Conservation (phyloP, 805 yeast species). For the Lipomyces starkeyi region DNA sequence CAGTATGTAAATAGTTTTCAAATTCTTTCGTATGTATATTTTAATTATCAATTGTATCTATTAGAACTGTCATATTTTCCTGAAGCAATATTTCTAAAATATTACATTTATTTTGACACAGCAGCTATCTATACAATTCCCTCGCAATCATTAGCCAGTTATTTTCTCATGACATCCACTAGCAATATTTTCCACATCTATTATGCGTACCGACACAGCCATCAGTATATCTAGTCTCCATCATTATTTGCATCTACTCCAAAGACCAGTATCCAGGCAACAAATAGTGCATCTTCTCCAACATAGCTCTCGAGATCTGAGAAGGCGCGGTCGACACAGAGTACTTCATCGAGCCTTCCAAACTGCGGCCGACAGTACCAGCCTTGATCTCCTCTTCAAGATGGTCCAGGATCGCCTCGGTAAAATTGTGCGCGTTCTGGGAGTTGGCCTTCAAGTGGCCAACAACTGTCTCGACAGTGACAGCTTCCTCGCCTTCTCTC, state of each 20-base stretch:
- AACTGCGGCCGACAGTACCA: slow-evolving; percentile 71
- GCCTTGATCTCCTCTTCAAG: slow-evolving; percentile 64
- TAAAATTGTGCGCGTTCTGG: slow-evolving; percentile 80
- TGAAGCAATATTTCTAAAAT: not conserved
- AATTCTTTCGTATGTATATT: not conserved
- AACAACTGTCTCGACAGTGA: slow-evolving; percentile 96
- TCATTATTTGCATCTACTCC: slow-evolving; percentile 17
- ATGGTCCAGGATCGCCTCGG: slow-evolving; percentile 68
- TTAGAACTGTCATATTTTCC: not conserved
- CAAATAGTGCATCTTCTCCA: slow-evolving; percentile 80
- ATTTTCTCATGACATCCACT: no score
- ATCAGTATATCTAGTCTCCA: not conserved
- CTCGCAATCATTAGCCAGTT: not conserved
- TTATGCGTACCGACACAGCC: not conserved
- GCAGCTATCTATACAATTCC: not conserved
- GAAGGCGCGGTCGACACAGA: slow-evolving; percentile 77
- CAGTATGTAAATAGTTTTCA: not conserved
- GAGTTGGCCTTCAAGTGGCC: slow-evolving; percentile 85
- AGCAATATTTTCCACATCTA: not conserved
- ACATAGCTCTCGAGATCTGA: slow-evolving; percentile 73
- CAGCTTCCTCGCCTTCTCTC: slow-evolving; percentile 95
- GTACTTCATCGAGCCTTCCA: slow-evolving; percentile 77
- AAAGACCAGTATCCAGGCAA: slow-evolving; percentile 78
- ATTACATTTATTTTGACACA: not conserved
- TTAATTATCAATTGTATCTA: not conserved